Evolutionary conservation across 2,329 filamentous ascomycete genomes (phyloP), one percentile per base, ranked within the genome.

Genomic region (Setomelanomma holmii): DNA sequence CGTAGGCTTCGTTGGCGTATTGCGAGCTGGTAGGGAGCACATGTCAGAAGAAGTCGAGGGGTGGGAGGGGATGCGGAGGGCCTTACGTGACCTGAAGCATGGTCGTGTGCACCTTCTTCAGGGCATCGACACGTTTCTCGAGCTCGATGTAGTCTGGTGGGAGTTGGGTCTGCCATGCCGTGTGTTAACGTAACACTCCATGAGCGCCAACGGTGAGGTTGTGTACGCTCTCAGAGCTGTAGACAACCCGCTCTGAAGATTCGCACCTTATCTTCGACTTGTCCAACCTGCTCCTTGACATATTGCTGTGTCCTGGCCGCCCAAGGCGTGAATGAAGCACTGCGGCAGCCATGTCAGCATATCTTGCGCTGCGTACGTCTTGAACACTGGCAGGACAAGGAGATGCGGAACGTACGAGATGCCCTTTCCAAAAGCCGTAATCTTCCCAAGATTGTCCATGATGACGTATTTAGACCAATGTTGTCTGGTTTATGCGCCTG

Each of bases 101-200:
- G 82, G 96, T 96, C 80, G 96, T 91, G 78, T 99, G 95, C 54
- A 96, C 95, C 73, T 90, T 87, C 83, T 96, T 98, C 74, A 99
- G 82, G 53, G 95, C 95, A 86, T 99, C 95, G 70, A 98, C 92
- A 63, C 93, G 89, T 85, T 97, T 97, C 86, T 99, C 95, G 57
- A 99, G 89, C 78, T 98, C 93, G 74, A 97, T 90, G 79, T 99
- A 99, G 79, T 98, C 95, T 65, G 93, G 89, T 40, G 95, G 95
- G 38, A 99, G 90, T 80, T 98, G 89, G 60, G 95, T 99, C 91
- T 96, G 56, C 58, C 42, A 45, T 41, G 43, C 23, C 40, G 44
- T 38, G n/a, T 45, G 56, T 73, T 54, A 73, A 58, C 67, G 14
- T 40, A 14, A 24, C 12, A 20, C 5, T 40, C 23, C 12, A 27